phyloP scores from a whole-genome alignment of 108 stramenopile species.

The Mayamaea pseudoterrestris region DNA sequence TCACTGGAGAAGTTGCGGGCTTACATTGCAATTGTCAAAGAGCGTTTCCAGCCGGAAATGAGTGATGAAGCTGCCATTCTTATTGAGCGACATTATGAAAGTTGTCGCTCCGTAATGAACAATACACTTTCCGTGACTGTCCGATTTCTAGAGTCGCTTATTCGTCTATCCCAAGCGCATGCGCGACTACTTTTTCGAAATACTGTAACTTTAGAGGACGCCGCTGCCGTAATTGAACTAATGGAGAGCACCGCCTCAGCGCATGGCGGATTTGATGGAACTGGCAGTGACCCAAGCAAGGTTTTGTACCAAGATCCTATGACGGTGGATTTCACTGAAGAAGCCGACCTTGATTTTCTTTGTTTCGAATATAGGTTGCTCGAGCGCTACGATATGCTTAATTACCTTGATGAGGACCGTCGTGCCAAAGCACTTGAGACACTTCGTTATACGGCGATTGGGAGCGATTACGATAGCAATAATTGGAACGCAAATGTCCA shows the following conservation, averaged over 20 bases:
- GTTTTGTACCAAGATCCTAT: slow-evolving; percentile 43
- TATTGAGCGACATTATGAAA: slow-evolving; percentile 72
- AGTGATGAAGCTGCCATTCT: slow-evolving; percentile 54
- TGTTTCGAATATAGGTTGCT: slow-evolving; percentile 25
- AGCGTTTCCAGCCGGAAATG: slow-evolving; percentile 63
- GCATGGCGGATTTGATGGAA: slow-evolving; percentile 35
- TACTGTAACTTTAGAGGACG: slow-evolving; percentile 56
- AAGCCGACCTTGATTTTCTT: slow-evolving; percentile 32
- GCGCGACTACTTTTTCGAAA: slow-evolving; percentile 88
- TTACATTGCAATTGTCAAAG: slow-evolving; percentile 82
- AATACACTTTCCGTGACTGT: slow-evolving; percentile 74
- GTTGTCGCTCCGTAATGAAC: slow-evolving; percentile 36
- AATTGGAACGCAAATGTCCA: neutral
- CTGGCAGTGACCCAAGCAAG: slow-evolving; percentile 14
- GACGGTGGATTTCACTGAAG: slow-evolving; percentile 21
- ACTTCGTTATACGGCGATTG: neutral
- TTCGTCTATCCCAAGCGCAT: slow-evolving; percentile 91
- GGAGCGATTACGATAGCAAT: no score
- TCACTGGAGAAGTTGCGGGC: slow-evolving; percentile 75
- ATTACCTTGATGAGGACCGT: slow-evolving; percentile 16
- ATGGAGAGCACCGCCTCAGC: slow-evolving; percentile 68
- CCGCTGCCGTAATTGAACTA: slow-evolving; percentile 71
- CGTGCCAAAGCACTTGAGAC: slow-evolving; percentile 8
- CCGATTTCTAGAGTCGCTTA: slow-evolving; percentile 87
- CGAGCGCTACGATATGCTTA: slow-evolving; percentile 29